phyloP scores from a whole-genome alignment of 2,329 filamentous ascomycete genomes.

The Pseudocercospora pini-densiflorae region DNA sequence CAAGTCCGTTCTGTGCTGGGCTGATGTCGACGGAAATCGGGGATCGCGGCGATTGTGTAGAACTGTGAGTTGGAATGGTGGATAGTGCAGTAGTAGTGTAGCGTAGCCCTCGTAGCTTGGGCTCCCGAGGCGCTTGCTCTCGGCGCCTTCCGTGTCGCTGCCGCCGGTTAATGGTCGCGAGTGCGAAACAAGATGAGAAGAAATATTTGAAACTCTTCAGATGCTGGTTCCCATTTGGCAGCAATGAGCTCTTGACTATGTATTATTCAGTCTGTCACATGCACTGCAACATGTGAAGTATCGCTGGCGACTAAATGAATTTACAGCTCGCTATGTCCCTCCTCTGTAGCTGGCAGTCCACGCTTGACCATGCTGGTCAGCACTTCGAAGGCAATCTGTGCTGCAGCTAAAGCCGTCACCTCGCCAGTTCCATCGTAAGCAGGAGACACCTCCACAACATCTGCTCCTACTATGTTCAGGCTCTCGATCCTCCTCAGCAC shows the following conservation, averaged over 20 bases:
- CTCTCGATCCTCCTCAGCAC: conserved; percentile 81
- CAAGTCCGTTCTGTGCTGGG: neutral
- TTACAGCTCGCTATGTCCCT: neutral
- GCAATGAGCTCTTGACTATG: neutral
- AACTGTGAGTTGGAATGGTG: neutral
- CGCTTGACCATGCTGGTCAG: conserved; percentile 71
- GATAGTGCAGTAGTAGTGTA: neutral
- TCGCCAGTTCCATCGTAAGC: conserved; percentile 82
- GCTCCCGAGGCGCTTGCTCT: neutral
- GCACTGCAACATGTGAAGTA: neutral
- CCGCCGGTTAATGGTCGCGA: too few species aligned
- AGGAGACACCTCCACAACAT: conserved; percentile 87
- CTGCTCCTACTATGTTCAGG: conserved; percentile 77
- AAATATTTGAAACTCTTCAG: neutral
- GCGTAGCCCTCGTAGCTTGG: neutral
- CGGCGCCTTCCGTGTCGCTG: neutral
- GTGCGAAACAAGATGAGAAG: neutral
- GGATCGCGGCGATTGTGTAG: neutral
- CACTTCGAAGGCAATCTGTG: conserved; percentile 84
- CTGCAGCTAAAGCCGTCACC: conserved; percentile 81
- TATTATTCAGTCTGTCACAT: neutral
- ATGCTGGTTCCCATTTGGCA: neutral
- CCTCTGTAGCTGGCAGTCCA: neutral
- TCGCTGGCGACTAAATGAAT: neutral
- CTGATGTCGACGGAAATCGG: neutral